Conservation (phyloP, 2,329 filamentous ascomycete species). For the Pseudogymnoascus sp. region DNA sequence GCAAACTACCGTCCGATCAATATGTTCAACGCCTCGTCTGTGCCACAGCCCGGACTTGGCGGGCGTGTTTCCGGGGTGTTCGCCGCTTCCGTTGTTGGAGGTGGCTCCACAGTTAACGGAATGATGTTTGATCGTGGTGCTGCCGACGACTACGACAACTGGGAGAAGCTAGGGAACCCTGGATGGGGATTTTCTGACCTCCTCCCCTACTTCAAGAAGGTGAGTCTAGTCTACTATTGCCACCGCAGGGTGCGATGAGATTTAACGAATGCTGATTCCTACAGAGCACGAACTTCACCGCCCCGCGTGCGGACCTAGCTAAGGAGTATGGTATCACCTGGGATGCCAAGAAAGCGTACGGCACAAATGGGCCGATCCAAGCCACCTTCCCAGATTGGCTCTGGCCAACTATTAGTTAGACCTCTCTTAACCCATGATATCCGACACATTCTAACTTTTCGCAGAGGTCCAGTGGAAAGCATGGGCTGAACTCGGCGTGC, state of each 20-base stretch:
- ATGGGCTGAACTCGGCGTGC: conserved; percentile 32
- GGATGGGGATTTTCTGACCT: conserved; percentile 39
- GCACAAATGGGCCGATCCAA: conserved; percentile 32
- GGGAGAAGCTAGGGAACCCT: conserved; percentile 38
- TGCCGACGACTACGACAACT: conserved; percentile 36
- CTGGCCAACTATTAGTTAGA: conserved; percentile 30
- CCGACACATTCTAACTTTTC: background rate
- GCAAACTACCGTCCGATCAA: background rate
- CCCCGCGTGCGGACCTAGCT: conserved; percentile 26
- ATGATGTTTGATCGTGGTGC: conserved; percentile 33
- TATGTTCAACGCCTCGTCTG: conserved; percentile 9
- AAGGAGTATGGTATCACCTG: conserved; percentile 31
- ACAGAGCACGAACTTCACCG: conserved; percentile 32
- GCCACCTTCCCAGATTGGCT: conserved; percentile 34
- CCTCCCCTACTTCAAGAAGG: conserved; percentile 36
- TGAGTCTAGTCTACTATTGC: conserved; percentile 17
- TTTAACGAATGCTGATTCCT: background rate
- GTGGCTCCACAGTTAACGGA: conserved; percentile 35
- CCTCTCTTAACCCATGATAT: background rate
- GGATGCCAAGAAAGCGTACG: conserved; percentile 28
- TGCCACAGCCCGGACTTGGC: conserved; percentile 9
- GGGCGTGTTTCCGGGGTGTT: background rate
- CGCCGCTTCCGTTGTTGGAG: conserved; percentile 25
- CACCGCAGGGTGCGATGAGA: background rate
- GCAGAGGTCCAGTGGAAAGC: conserved; percentile 20